Evolutionary conservation across 140 eudicot species (phyloP).

Genomic region (Bidens hawaiensis): DNA sequence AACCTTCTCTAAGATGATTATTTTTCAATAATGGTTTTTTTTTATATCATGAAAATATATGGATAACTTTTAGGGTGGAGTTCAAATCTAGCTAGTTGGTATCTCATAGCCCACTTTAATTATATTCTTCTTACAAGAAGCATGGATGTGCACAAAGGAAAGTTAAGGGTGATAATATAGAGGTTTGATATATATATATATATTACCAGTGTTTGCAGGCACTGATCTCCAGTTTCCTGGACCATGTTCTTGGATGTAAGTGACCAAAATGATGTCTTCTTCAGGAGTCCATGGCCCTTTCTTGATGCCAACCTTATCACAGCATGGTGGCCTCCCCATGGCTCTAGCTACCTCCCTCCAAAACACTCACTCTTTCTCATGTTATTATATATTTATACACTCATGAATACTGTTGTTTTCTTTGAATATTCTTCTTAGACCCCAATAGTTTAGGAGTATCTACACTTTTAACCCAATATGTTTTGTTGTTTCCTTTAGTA

Average conservation of each 20-base stretch:
- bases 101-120: neutral
- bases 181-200: no score
- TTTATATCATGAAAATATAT: no score
- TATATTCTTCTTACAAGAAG: neutral
- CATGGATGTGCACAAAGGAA: neutral
- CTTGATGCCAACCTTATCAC: constrained; percentile 86
- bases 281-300: constrained; percentile 99
- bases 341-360: constrained; percentile 13
- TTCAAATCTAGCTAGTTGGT: no score
- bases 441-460: constrained; percentile 16
- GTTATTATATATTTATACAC: constrained; percentile 16
- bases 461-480: constrained; percentile 5
- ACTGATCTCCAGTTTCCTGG: constrained; percentile 93
- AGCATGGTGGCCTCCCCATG: constrained; percentile 97
- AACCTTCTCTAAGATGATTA: no score
- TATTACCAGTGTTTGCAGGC: constrained; percentile 81
- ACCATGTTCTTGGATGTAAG: constrained; percentile 87
- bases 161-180: neutral
- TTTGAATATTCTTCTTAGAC: neutral
- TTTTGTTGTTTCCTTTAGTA: neutral
- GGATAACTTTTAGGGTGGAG: no score
- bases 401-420: neutral
- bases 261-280: constrained; percentile 79
- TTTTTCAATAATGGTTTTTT: no score
- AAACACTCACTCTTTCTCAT: constrained; percentile 12